Percentiles rank a stretch among this genome's conserved stretches.
These are phyloP conservation scores for Dissophora ornata DNA, from an alignment of 192 early-diverging fungal genomes.

Conservation along the genomic window DNA sequence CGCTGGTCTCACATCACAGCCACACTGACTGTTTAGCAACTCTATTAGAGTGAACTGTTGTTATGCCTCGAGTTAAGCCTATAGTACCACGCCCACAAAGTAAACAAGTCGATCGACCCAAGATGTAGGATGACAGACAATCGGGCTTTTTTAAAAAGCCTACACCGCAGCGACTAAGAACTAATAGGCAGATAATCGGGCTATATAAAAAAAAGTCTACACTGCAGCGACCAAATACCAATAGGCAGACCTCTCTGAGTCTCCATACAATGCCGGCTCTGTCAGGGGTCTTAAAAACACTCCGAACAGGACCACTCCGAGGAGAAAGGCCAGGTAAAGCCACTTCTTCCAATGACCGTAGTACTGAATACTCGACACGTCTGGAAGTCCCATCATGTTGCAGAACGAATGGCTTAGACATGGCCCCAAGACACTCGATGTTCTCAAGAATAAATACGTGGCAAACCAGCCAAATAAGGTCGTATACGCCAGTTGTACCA, in stretches of 20 bases:
- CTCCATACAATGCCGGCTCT: conserved; percentile 33
- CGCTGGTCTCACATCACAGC: too few relatives aligned
- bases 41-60: too few relatives aligned
- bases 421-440: conserved; percentile 63
- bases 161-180: neutral
- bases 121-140: too few relatives aligned
- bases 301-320: conserved; percentile 50
- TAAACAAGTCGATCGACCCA: too few relatives aligned
- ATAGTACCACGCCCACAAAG: too few relatives aligned
- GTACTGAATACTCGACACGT: conserved; percentile 49
- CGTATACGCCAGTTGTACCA: conserved; percentile 79
- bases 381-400: conserved; percentile 83
- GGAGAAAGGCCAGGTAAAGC: conserved; percentile 19
- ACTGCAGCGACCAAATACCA: neutral
- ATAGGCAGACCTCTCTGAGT: conserved; percentile 3
- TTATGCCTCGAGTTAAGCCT: too few relatives aligned
- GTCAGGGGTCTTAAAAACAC: conserved; percentile 31
- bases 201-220: too few relatives aligned
- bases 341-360: conserved; percentile 30
- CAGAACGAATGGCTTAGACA: conserved; percentile 76
- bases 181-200: too few relatives aligned
- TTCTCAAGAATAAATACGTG: conserved; percentile 71
- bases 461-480: conserved; percentile 86
- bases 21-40: too few relatives aligned
- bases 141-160: too few relatives aligned